These are phyloP conservation scores for Barnettozyma pratensis DNA, from an alignment of 805 yeast genomes.

Conservation along the genomic window DNA sequence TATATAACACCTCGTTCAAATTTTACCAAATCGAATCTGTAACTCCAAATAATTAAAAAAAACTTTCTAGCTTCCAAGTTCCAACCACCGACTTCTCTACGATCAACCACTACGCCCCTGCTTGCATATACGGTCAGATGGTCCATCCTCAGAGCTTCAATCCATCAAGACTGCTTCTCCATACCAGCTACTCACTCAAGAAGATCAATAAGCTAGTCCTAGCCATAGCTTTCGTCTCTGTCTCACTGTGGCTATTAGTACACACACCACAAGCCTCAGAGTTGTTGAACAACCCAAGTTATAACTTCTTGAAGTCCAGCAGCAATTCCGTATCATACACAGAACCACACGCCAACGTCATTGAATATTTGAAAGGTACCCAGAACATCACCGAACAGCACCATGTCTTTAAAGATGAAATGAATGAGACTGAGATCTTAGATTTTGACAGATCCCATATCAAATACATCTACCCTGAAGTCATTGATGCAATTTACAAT, in stretches of 20 bases:
- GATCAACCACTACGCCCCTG: not conserved
- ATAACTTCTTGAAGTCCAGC: not conserved
- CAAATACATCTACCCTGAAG: slow-evolving; percentile 22
- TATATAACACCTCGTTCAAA: too few relatives aligned
- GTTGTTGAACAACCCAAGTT: not conserved
- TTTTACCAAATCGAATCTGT: too few relatives aligned
- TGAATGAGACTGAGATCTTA: slow-evolving; percentile 2
- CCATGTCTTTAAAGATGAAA: not conserved
- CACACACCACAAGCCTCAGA: not conserved
- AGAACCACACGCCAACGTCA: not conserved
- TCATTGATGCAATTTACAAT: slow-evolving; percentile 16
- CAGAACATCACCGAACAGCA: not conserved
- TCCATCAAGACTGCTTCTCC: not conserved
- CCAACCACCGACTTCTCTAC: too few relatives aligned
- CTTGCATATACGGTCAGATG: not conserved
- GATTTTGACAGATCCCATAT: slow-evolving; percentile 21
- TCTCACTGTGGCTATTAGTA: not conserved
- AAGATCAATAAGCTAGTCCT: not conserved
- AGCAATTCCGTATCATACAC: too few relatives aligned
- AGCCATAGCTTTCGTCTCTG: not conserved
- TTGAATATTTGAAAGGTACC: not conserved
- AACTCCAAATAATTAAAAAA: too few relatives aligned
- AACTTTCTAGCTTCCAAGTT: too few relatives aligned
- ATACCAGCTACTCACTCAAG: not conserved
- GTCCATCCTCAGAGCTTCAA: not conserved